These are phyloP conservation scores for Streptanthus diversifolius DNA, from an alignment of 345 rosid genomes.

Conservation along the genomic window DNA sequence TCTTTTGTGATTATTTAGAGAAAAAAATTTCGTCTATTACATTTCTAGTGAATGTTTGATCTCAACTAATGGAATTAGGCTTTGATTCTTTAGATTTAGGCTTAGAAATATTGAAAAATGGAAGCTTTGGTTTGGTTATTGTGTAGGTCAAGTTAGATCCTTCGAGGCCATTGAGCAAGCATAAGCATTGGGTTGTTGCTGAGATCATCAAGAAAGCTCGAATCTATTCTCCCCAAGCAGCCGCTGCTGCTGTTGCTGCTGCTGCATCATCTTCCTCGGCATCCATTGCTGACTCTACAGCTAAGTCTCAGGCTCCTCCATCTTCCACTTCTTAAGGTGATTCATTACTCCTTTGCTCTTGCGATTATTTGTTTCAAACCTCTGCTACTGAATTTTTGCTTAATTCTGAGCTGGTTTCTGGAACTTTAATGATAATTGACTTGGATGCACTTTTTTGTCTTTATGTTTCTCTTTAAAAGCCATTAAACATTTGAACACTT, in stretches of 20 bases:
- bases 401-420: no score
- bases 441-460: no score
- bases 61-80: background rate
- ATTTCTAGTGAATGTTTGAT: background rate
- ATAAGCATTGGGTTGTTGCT: slow-evolving; percentile 84
- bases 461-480: no score
- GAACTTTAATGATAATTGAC: no score
- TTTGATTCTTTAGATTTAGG: background rate
- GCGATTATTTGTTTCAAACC: background rate
- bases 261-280: background rate
- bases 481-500: background rate
- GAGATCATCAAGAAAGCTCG: slow-evolving; percentile 86
- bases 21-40: background rate
- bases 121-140: background rate
- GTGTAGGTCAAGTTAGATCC: slow-evolving; percentile 76
- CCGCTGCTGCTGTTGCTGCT: slow-evolving; percentile 22
- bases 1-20: background rate
- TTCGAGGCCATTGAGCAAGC: slow-evolving; percentile 93
- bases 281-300: slow-evolving; percentile 8
- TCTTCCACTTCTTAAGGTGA: slow-evolving; percentile 38
- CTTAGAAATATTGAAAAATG: background rate
- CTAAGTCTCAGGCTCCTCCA: slow-evolving; percentile 9
- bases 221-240: slow-evolving; percentile 48
- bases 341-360: background rate
- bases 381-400: background rate